A percentile compares a stretch with the other conserved stretches of the same genome.
These are phyloP conservation scores for Trichosanthes truncata DNA, from an alignment of 306 rosid genomes.

Conservation along the genomic window DNA sequence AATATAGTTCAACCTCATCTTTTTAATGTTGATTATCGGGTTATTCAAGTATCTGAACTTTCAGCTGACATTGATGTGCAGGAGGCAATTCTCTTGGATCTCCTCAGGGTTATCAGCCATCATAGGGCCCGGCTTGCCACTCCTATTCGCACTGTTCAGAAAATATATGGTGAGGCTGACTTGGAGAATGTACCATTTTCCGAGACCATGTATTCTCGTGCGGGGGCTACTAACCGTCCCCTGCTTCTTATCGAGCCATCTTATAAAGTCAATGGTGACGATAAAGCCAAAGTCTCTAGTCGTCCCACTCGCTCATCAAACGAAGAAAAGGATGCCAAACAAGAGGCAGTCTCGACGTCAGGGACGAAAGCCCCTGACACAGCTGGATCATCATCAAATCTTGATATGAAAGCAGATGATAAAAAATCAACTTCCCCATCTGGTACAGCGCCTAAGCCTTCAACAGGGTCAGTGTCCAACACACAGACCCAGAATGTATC, in stretches of 20 bases:
- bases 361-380: slow-evolving; percentile 21
- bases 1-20: neutral
- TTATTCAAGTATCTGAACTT: neutral
- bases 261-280: slow-evolving; percentile 68
- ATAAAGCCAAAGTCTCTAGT: slow-evolving; percentile 49
- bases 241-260: slow-evolving; percentile 69
- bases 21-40: neutral
- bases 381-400: slow-evolving; percentile 6
- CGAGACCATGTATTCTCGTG: slow-evolving; percentile 48
- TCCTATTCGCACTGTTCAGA: slow-evolving; percentile 95
- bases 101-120: slow-evolving; percentile 88
- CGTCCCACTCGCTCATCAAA: slow-evolving; percentile 32
- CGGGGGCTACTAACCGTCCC: slow-evolving; percentile 48
- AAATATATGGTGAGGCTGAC: slow-evolving; percentile 56
- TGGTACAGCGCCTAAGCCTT: slow-evolving; percentile 24
- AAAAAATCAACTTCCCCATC: slow-evolving; percentile 27
- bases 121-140: slow-evolving; percentile 93
- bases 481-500: slow-evolving; percentile 18
- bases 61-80: slow-evolving; percentile 23
- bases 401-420: slow-evolving; percentile 33
- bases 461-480: slow-evolving; percentile 29
- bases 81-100: slow-evolving; percentile 95
- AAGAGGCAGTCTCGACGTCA: slow-evolving; percentile 31
- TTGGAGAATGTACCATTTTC: slow-evolving; percentile 71
- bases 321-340: slow-evolving; percentile 57